phyloP scores from a whole-genome alignment of 2,329 filamentous ascomycete species.

The Rhexocercosporidium sp. region DNA sequence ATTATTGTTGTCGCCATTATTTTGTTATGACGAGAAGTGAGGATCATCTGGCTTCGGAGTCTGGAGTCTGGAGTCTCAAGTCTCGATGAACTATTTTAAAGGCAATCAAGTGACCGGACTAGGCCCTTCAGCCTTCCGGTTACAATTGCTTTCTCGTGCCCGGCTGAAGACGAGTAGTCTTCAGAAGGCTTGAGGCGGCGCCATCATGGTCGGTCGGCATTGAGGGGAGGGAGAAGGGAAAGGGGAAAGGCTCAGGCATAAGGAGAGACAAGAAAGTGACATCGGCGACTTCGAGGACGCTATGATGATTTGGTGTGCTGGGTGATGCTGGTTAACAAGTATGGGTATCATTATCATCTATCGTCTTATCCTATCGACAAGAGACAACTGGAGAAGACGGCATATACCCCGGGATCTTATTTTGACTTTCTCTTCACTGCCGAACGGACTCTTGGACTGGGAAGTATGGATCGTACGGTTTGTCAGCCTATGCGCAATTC shows the following conservation, averaged over 20 bases:
- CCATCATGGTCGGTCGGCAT: background rate
- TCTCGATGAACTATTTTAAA: background rate
- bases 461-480: background rate
- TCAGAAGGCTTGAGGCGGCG: background rate
- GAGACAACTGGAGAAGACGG: background rate
- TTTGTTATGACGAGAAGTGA: background rate
- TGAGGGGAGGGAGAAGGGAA: background rate
- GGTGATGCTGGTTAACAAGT: too few relatives aligned
- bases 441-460: background rate
- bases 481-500: background rate
- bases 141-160: too few relatives aligned
- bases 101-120: too few relatives aligned
- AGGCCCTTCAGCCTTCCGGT: too few relatives aligned
- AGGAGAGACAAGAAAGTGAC: constrained; percentile 3
- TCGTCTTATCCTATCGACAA: background rate
- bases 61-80: too few relatives aligned
- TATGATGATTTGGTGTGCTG: too few relatives aligned
- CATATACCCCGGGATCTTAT: background rate
- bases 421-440: background rate
- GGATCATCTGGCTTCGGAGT: background rate
- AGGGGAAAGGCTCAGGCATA: background rate
- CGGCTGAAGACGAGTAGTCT: background rate
- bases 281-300: background rate
- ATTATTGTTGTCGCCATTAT: background rate
- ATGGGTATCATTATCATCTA: background rate